phyloP scores from a whole-genome alignment of 176 grass and related monocot genomes.

The Stipa capillata region DNA sequence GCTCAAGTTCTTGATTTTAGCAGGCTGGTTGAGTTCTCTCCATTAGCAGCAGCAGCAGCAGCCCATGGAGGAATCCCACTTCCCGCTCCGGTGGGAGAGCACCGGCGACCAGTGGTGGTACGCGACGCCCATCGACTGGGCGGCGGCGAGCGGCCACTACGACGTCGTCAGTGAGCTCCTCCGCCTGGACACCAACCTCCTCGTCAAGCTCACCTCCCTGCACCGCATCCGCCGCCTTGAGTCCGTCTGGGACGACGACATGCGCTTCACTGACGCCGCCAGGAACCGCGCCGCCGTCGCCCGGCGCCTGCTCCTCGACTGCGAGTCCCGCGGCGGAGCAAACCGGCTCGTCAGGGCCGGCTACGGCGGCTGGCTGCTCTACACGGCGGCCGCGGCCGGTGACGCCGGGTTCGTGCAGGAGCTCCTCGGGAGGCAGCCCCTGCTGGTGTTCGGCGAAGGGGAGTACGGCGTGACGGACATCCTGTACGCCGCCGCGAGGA shows the following conservation, averaged over 20 bases:
- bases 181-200: slow-evolving; percentile 64
- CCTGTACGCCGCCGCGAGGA: slow-evolving; percentile 62
- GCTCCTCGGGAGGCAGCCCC: slow-evolving; percentile 42
- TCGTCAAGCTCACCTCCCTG: slow-evolving; percentile 80
- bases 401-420: slow-evolving; percentile 46
- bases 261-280: slow-evolving; percentile 30
- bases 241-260: slow-evolving; percentile 71
- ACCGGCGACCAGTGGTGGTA: slow-evolving; percentile 92
- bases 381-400: slow-evolving; percentile 59
- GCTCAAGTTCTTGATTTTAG: not conserved
- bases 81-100: slow-evolving; percentile 82
- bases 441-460: slow-evolving; percentile 73
- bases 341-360: slow-evolving; percentile 28
- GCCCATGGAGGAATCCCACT: slow-evolving; percentile 8
- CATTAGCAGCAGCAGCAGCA: not conserved
- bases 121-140: slow-evolving; percentile 75
- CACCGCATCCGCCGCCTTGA: slow-evolving; percentile 76
- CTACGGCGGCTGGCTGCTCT: slow-evolving; percentile 81
- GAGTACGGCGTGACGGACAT: slow-evolving; percentile 84
- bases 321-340: too few species aligned
- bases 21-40: not conserved
- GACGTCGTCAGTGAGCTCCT: slow-evolving; percentile 75
- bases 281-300: slow-evolving; percentile 43
- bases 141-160: slow-evolving; percentile 71
- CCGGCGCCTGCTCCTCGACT: too few species aligned